Base-by-base conservation (phyloP, 805 yeast genomes). In the Sugiyamaella marilandica region DNA sequence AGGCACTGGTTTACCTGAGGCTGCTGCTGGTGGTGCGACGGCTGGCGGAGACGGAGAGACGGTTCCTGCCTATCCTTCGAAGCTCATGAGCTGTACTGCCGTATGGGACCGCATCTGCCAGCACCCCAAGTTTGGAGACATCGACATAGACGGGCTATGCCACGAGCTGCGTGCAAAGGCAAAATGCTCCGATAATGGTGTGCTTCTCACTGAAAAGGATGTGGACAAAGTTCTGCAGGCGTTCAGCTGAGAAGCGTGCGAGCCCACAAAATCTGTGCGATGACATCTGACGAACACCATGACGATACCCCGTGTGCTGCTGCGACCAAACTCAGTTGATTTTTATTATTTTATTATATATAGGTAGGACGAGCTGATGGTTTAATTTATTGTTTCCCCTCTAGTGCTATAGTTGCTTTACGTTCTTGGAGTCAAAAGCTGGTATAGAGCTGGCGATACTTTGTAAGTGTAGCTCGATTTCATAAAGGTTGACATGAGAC, bases 21-120 rank as follows among this genome's bases (percentile, higher is more conserved):
- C 16, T 2, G 34, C 45, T 10, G 16, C 49, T 11, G 50, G 26
- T n/a, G 53, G 36, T 19, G 13, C 49, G 16, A 18, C 41, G 8
- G 24, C 37, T 13, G 48, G 44, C n/a, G 56, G 47, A 7, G 59
- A 51, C 9, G 43, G 43, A 11, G 70, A 66, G 18, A 56, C 60
- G 8, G 70, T 69, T 19, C 71, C 72, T 2, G 66, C 63, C 2
- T 55, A 59, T 7, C 51, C 57, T 18, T 56, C 61, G 35, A 63
- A 60, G 53, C 58, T 67, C 60, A 70, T 86, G 70, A 82, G 81
- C 64, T 94, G 99, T 69, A 81, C 95, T 0, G 97, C 90, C 60
- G 85, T 92, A 13, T 94, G 99, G 99, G 98, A 92, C 69, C 79
- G 98, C 64, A 85, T 94, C 36, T 87, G 97, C 1, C 70, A 94